Evolutionary conservation across 2,329 filamentous ascomycete genomes (phyloP), one percentile per base, ranked within the genome.

Genomic region (Penicillium sp.): DNA sequence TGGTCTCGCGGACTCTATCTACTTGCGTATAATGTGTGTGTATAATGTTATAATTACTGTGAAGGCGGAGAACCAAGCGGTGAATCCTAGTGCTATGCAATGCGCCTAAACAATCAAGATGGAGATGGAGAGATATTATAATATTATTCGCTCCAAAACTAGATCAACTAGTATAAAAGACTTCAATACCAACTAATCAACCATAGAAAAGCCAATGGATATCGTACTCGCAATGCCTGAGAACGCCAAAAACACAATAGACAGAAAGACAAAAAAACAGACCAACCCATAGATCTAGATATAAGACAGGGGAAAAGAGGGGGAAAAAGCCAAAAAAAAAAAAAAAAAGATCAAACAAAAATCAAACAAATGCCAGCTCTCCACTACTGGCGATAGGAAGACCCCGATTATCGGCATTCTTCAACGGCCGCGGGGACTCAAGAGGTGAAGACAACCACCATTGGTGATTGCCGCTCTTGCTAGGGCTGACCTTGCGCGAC

Each of bases 121-220:
- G 15, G 15, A 9, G 17, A 46, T 35, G 21, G 12, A 53, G 19
- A 19, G 29, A 25, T 10, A 45, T n/a, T 25, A 46, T 38, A 45
- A 13, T 31, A 56, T 38, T 51, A 56, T 56, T 37, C 25, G 17
- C 41, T 29, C 29, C 21, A 46, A 13, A 38, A 59, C 59, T 56
- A 60, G 46, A 56, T 58, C 56, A 46, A 63, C 54, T 54, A 60
- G 52, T 48, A 29, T 50, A 62, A 33, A 42, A 12, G 31, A 25
- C 3, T n/a, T 3, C 4, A 25, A 21, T 45, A 5, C 47, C 42
- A 53, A 57, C 37, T 37, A 48, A 42, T 54, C 21, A 48, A 47
- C 49, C 38, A 65, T 60, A 60, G 60, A 56, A 54, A 66, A 64
- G 57, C 58, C 58, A 65, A 63, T 67, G 65, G 67, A 69, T 67